Conservation (phyloP, 2,329 filamentous ascomycete species). For the Didymellaceae sp. region DNA sequence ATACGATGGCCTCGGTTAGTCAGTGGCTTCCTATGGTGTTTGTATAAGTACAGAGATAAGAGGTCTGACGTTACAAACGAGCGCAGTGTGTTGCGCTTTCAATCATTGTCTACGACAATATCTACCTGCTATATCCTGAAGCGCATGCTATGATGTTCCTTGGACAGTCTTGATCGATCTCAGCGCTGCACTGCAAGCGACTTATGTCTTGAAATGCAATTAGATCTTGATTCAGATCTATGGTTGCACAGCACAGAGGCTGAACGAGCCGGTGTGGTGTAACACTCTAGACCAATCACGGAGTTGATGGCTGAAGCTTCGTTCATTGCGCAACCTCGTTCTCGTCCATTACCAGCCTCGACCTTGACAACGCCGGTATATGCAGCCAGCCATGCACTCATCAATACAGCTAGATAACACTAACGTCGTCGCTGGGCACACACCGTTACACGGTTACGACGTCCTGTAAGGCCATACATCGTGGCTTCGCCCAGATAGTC, state of each 20-base stretch:
- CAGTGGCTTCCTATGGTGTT: neutral
- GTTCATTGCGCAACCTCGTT: slow-evolving; percentile 12
- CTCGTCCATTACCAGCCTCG: slow-evolving; percentile 10
- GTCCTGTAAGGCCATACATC: slow-evolving; percentile 1
- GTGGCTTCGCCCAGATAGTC: slow-evolving; percentile 3
- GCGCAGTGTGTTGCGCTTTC: slow-evolving; percentile 3
- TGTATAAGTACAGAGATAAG: slow-evolving; percentile 7
- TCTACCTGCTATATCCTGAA: neutral
- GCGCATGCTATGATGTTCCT: neutral
- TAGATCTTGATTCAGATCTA: slow-evolving; percentile 1
- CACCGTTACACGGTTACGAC: slow-evolving; percentile 9
- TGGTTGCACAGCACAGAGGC: slow-evolving; percentile 14
- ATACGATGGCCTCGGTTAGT: neutral
- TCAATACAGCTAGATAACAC: slow-evolving; percentile 11
- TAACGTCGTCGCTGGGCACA: slow-evolving; percentile 6
- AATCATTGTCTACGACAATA: slow-evolving; percentile 4
- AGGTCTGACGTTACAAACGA: neutral
- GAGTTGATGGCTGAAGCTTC: slow-evolving; percentile 11
- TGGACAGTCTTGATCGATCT: neutral
- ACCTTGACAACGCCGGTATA: neutral
- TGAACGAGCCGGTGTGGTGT: slow-evolving; percentile 10
- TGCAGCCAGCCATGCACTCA: slow-evolving; percentile 9
- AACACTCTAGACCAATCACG: slow-evolving; percentile 5
- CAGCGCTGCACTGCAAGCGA: slow-evolving; percentile 2
- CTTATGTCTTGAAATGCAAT: slow-evolving; percentile 14